Evolutionary conservation across 2,329 filamentous ascomycete genomes (phyloP), one percentile per base, ranked within the genome.

Genomic region (Phyllosticta citrichinensis): DNA sequence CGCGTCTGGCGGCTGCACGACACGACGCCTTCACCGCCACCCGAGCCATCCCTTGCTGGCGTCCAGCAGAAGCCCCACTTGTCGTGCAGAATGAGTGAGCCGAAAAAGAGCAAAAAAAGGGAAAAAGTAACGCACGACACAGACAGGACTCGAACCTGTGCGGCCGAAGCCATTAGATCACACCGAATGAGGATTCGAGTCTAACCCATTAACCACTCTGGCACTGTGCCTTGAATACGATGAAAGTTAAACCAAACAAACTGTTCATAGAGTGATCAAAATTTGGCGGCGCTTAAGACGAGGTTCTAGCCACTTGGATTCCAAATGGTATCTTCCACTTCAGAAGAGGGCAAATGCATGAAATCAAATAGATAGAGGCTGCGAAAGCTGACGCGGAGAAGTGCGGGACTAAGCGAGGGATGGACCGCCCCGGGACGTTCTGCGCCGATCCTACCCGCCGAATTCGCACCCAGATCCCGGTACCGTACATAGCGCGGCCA

Each of bases 171-270:
- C 63, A 65, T 65, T 50, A 59, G 63, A 65, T 65, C 40, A 47
- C 40, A 47, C 14, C 40, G 40, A 47, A 47, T 47, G 56, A 6
- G 1, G 24, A 61, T 64, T 63, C 63, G 59, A 64, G 63, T 64
- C 63, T 53, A 51, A 64, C 63, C 63, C 62, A 63, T 64, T 64
- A 64, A 64, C 63, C 63, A 64, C 63, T 64, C 63, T 63, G 62
- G 63, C 63, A 64, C 58, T 60, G 50, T 40, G 61, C 58, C 61
- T 53, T 51, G 9, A 33, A 52, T 51, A 5, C 30, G 12, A 27
- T 57, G 35, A 57, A 57, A 40, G 20, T n/a, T n/a, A n/a, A n/a
- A n/a, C n/a, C n/a, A n/a, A n/a, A n/a, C n/a, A n/a, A n/a, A n/a
- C n/a, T n/a, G n/a, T n/a, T n/a, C n/a, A n/a, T n/a, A n/a, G n/a